Conservation (phyloP, 176 grass and related monocot genomes). For the Oryza nivara region DNA sequence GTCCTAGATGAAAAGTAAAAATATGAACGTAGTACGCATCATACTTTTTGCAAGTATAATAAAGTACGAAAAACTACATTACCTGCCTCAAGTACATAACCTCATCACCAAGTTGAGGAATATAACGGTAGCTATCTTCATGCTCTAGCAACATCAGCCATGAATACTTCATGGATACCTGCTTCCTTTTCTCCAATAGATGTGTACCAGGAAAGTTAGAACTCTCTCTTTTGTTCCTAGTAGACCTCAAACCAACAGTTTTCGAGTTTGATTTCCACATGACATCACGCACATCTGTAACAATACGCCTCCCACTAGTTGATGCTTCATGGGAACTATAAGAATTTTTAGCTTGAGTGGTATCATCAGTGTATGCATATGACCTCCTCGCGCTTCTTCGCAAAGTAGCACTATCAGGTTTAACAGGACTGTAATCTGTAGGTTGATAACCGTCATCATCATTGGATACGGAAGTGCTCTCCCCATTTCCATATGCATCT, state of each 20-base stretch:
- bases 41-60: not conserved
- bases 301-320: conserved; percentile 68
- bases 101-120: conserved; percentile 91
- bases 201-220: conserved; percentile 52
- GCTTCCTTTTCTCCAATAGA: conserved; percentile 57
- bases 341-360: conserved; percentile 53
- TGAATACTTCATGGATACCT: conserved; percentile 60
- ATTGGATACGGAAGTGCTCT: conserved; percentile 74
- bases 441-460: conserved; percentile 62
- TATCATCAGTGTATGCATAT: conserved; percentile 41
- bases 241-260: conserved; percentile 73
- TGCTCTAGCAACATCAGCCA: conserved; percentile 96
- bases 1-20: not conserved
- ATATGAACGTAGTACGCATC: not conserved
- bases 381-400: conserved; percentile 58
- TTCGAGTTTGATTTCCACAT: conserved; percentile 64
- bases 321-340: conserved; percentile 65
- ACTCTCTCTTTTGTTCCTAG: conserved; percentile 81
- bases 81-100: conserved; percentile 94
- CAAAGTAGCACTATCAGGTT: conserved; percentile 48
- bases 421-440: conserved; percentile 53
- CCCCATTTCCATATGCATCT: conserved; percentile 57
- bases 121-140: conserved; percentile 90
- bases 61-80: conserved; percentile 31
- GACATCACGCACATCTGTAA: conserved; percentile 38